Evolutionary conservation across 1,139 yeast species (phyloP).

Genomic region (Keqinozyma sinolaborantium): DNA sequence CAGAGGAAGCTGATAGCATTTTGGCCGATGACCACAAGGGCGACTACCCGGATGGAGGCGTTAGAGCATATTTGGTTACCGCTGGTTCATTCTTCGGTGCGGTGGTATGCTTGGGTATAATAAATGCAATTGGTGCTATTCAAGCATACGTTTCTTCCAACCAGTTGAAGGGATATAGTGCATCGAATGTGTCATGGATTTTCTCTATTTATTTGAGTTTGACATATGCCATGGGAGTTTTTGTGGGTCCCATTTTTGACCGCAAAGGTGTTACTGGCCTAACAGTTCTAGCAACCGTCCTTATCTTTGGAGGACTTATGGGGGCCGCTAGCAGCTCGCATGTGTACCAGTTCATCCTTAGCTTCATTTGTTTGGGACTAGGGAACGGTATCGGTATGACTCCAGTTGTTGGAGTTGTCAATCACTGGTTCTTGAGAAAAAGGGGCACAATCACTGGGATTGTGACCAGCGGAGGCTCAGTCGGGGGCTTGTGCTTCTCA

Average conservation of each 20-base stretch:
- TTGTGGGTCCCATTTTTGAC: slow-evolving; percentile 38
- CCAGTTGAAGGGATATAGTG: slow-evolving; percentile 41
- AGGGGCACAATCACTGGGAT: slow-evolving; percentile 34
- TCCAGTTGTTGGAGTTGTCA: slow-evolving; percentile 34
- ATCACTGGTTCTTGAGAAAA: slow-evolving; percentile 35
- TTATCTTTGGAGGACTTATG: slow-evolving; percentile 31
- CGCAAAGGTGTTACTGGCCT: slow-evolving; percentile 26
- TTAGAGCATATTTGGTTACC: slow-evolving; percentile 54
- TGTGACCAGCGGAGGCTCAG: slow-evolving; percentile 38
- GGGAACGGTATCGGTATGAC: slow-evolving; percentile 34
- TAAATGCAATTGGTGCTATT: slow-evolving; percentile 58
- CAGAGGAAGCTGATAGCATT: too few species aligned
- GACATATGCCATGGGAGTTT: slow-evolving; percentile 27
- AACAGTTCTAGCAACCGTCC: slow-evolving; percentile 20
- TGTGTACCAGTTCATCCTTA: slow-evolving; percentile 32
- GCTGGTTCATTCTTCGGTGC: slow-evolving; percentile 60
- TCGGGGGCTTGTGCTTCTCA: slow-evolving; percentile 36
- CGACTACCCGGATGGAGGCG: slow-evolving; percentile 64
- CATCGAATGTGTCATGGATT: slow-evolving; percentile 44
- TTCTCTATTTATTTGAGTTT: slow-evolving; percentile 33
- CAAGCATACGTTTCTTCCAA: slow-evolving; percentile 55
- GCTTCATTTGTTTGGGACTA: slow-evolving; percentile 30
- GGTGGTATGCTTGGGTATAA: slow-evolving; percentile 54
- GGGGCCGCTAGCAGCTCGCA: slow-evolving; percentile 26
- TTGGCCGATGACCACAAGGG: too few species aligned